These are phyloP conservation scores for Fusarium sp. DNA, from an alignment of 2,329 filamentous ascomycete species.

Conservation along the genomic window DNA sequence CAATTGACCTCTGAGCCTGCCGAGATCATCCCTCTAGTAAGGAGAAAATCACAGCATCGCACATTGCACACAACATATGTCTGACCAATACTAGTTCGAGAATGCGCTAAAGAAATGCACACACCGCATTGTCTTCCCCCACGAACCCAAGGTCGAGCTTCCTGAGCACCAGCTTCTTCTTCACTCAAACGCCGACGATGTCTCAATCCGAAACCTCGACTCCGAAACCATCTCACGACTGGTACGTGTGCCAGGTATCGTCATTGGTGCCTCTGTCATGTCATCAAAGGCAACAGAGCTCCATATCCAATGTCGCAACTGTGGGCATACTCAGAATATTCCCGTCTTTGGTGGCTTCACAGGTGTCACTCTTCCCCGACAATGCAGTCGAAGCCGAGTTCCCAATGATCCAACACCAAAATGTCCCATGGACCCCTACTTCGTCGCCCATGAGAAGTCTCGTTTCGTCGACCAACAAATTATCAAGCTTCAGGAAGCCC, in stretches of 20 bases:
- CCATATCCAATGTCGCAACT: slow-evolving; percentile 88
- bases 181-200: slow-evolving; percentile 89
- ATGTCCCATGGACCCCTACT: slow-evolving; percentile 95
- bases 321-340: slow-evolving; percentile 76
- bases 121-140: slow-evolving; percentile 90
- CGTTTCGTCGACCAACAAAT: slow-evolving; percentile 98
- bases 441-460: slow-evolving; percentile 92
- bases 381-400: slow-evolving; percentile 73
- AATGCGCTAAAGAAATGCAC: slow-evolving; percentile 89
- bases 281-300: slow-evolving; percentile 94
- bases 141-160: slow-evolving; percentile 72
- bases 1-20: slow-evolving; percentile 88
- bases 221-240: slow-evolving; percentile 92
- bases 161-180: slow-evolving; percentile 95
- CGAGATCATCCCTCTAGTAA: slow-evolving; percentile 89
- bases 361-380: slow-evolving; percentile 83
- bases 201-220: slow-evolving; percentile 93
- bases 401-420: slow-evolving; percentile 75
- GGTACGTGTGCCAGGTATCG: slow-evolving; percentile 96
- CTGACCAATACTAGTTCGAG: slow-evolving; percentile 76
- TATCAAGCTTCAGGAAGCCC: slow-evolving; percentile 96
- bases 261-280: slow-evolving; percentile 96
- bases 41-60: slow-evolving; percentile 39
- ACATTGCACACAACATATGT: neutral
- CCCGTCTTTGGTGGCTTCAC: slow-evolving; percentile 86